These are phyloP conservation scores for Trichosporon sp. DNA, from an alignment of 1,284 basidiomycete species.

Conservation along the genomic window DNA sequence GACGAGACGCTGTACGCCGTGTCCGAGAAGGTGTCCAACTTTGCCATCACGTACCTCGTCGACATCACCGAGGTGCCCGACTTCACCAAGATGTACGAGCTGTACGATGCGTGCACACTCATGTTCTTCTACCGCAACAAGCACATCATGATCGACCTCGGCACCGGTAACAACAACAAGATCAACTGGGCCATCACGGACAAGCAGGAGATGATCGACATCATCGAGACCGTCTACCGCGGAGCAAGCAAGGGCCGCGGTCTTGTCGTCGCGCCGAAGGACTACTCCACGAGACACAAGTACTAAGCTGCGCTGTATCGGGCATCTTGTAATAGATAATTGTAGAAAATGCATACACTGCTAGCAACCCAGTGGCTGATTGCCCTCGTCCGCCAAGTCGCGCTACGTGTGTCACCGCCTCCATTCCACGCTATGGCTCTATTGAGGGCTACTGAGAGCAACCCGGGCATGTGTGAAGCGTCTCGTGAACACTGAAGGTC, in stretches of 20 bases:
- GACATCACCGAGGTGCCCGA: slow-evolving; percentile 98
- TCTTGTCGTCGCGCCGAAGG: slow-evolving; percentile 84
- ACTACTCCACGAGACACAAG: slow-evolving; percentile 51
- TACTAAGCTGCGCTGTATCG: slow-evolving; percentile 29
- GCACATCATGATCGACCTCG: slow-evolving; percentile 99
- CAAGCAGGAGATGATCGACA: slow-evolving; percentile 96
- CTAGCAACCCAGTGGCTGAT: background rate
- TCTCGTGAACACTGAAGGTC: slow-evolving; percentile 57
- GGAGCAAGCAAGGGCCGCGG: slow-evolving; percentile 96
- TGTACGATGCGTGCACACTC: slow-evolving; percentile 91
- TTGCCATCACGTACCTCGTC: slow-evolving; percentile 90
- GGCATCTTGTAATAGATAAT: background rate
- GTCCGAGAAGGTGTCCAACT: slow-evolving; percentile 95
- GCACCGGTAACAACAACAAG: slow-evolving; percentile 99
- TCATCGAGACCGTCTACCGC: slow-evolving; percentile 96
- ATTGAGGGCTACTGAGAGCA: slow-evolving; percentile 34
- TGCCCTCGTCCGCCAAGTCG: too few relatives aligned
- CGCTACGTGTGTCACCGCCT: too few relatives aligned
- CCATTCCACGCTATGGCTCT: background rate
- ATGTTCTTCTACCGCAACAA: slow-evolving; percentile 99
- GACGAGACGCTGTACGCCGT: slow-evolving; percentile 93
- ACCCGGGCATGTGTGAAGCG: slow-evolving; percentile 65
- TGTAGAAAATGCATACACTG: background rate
- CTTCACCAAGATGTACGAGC: slow-evolving; percentile 76
- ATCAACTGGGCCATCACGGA: slow-evolving; percentile 98